phyloP scores from a whole-genome alignment of 257 asterid genomes.

The Scutellaria barbata region DNA sequence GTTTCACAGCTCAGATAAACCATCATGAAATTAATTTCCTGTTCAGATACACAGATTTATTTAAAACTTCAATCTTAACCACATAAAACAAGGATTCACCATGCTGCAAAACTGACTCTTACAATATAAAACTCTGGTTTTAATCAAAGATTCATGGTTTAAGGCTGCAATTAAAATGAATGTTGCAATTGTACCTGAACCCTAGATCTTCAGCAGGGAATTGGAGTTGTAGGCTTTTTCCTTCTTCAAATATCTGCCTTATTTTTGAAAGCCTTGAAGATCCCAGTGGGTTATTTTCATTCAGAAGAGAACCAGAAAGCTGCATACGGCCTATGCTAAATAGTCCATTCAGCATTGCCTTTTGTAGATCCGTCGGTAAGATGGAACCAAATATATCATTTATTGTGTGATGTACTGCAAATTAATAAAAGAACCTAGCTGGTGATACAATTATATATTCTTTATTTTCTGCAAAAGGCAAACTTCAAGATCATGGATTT shows the following conservation, averaged over 20 bases:
- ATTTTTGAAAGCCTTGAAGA: slow-evolving; percentile 77
- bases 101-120: not conserved
- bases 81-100: not conserved
- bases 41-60: not conserved
- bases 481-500: slow-evolving; percentile 24
- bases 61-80: not conserved
- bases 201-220: slow-evolving; percentile 98
- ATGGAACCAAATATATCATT: slow-evolving; percentile 65
- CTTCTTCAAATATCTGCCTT: slow-evolving; percentile 73
- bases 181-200: slow-evolving; percentile 58
- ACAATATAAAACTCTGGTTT: not conserved
- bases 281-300: slow-evolving; percentile 84
- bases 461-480: not conserved
- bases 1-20: slow-evolving; percentile 31
- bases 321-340: slow-evolving; percentile 91
- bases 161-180: not conserved
- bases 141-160: not conserved
- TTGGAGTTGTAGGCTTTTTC: slow-evolving; percentile 97
- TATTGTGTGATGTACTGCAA: slow-evolving; percentile 78
- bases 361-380: slow-evolving; percentile 71
- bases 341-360: slow-evolving; percentile 67
- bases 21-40: slow-evolving; percentile 14
- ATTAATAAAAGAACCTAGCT: slow-evolving; percentile 16
- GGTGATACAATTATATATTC: slow-evolving; percentile 3
- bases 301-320: slow-evolving; percentile 70